phyloP scores from a whole-genome alignment of 768 basidiomycete genomes.

The Tylopilus sp. region DNA sequence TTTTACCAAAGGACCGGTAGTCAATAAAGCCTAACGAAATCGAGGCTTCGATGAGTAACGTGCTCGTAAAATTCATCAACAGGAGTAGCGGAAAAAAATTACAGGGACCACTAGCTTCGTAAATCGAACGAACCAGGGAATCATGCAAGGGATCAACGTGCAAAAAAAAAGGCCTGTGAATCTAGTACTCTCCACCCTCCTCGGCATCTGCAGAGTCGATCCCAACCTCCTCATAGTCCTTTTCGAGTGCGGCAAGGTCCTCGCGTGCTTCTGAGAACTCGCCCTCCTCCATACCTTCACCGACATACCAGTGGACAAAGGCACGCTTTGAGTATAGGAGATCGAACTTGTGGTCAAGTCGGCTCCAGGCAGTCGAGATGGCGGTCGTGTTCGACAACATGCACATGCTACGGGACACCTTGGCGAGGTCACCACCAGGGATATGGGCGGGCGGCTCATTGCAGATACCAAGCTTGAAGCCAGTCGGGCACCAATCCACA shows the following conservation, averaged over 20 bases:
- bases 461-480: constrained; percentile 77
- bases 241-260: constrained; percentile 99
- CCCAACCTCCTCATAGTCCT: constrained; percentile 89
- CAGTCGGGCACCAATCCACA: constrained; percentile 78
- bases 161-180: neutral
- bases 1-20: no score
- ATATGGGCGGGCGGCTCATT: constrained; percentile 75
- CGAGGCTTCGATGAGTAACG: neutral
- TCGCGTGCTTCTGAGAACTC: constrained; percentile 99
- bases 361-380: constrained; percentile 72
- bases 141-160: constrained; percentile 13
- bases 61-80: constrained; percentile 31
- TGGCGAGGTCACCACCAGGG: constrained; percentile 73
- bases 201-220: constrained; percentile 49
- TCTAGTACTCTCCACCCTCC: constrained; percentile 48
- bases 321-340: constrained; percentile 68
- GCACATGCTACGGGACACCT: constrained; percentile 71
- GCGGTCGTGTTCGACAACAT: constrained; percentile 77
- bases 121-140: constrained; percentile 16
- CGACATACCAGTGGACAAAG: constrained; percentile 62
- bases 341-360: constrained; percentile 76
- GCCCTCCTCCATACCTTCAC: constrained; percentile 85
- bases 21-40: no score
- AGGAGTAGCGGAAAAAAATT: constrained; percentile 23
- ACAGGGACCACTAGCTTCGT: constrained; percentile 24